phyloP scores from a whole-genome alignment of 1,139 yeast species.

The Blastobotrys proliferans region DNA sequence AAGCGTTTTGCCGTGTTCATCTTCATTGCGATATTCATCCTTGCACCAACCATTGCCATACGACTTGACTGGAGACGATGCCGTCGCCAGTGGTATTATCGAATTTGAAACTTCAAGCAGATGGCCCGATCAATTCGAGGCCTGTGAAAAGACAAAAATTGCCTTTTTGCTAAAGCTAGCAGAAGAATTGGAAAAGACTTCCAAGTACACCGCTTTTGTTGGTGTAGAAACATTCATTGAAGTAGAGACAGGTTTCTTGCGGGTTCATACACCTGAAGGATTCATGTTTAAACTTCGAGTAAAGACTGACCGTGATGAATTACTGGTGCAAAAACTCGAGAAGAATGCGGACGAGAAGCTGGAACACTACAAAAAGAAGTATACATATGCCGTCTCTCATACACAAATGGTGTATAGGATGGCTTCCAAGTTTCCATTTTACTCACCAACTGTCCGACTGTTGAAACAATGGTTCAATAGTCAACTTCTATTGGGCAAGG shows the following conservation, averaged over 20 bases:
- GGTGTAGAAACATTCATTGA: constrained; percentile 55
- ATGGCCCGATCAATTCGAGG: constrained; percentile 92
- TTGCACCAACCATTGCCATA: constrained; percentile 77
- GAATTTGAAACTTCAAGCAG: constrained; percentile 87
- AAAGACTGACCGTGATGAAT: constrained; percentile 77
- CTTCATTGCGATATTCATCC: constrained; percentile 72
- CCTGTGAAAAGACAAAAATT: constrained; percentile 83
- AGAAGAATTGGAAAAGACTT: constrained; percentile 46
- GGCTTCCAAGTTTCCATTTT: constrained; percentile 68
- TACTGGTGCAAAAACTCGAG: constrained; percentile 51
- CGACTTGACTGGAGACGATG: constrained; percentile 65
- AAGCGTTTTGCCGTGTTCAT: constrained; percentile 61
- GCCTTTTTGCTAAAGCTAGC: constrained; percentile 78
- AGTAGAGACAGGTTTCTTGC: constrained; percentile 46
- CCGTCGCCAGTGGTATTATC: constrained; percentile 71
- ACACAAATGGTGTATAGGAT: constrained; percentile 71
- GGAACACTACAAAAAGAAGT: constrained; percentile 45
- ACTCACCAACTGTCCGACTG: constrained; percentile 74
- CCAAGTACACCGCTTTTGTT: constrained; percentile 54
- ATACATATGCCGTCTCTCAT: constrained; percentile 71
- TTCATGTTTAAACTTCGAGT: constrained; percentile 74
- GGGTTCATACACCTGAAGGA: constrained; percentile 80
- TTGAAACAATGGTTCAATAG: constrained; percentile 75
- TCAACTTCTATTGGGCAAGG: constrained; percentile 44
- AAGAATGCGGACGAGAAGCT: constrained; percentile 10